Conservation (phyloP, 139 green algal genomes). For the Picochlorum sp. region DNA sequence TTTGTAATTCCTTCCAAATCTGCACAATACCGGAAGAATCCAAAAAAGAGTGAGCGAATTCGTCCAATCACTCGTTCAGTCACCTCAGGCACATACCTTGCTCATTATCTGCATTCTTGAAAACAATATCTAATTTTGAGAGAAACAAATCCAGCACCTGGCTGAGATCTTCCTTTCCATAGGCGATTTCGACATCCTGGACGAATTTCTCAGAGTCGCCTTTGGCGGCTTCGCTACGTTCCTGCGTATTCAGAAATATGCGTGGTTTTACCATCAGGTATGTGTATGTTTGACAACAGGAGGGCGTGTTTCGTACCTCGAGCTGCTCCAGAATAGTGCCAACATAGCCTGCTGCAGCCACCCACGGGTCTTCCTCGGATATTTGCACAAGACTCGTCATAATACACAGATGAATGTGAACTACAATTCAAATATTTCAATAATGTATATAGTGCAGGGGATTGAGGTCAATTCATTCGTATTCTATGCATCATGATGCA, state of each 20-base stretch:
- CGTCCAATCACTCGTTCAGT: neutral
- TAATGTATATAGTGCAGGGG: too few species aligned
- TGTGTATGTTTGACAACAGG: neutral
- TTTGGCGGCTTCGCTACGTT: constrained; percentile 16
- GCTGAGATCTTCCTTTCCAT: constrained; percentile 21
- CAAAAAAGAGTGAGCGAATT: neutral
- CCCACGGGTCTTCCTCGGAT: constrained; percentile 41
- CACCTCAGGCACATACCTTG: constrained; percentile 14
- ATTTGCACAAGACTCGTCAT: constrained; percentile 37
- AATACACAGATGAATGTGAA: neutral
- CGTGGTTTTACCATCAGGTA: neutral
- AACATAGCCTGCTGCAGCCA: constrained; percentile 29
- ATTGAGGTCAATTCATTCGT: too few species aligned
- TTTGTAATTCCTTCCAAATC: constrained; percentile 44
- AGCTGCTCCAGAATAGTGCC: constrained; percentile 27
- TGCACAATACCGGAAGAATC: neutral
- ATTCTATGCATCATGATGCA: too few species aligned
- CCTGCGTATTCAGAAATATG: neutral
- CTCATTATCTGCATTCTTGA: constrained; percentile 24
- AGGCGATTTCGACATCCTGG: constrained; percentile 21
- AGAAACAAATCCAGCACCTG: constrained; percentile 33
- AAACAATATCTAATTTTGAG: constrained; percentile 27
- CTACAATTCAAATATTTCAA: too few species aligned
- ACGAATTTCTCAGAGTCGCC: constrained; percentile 22
- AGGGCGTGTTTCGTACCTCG: constrained; percentile 13